These are phyloP conservation scores for Neurospora sp. DNA, from an alignment of 495 filamentous ascomycete species.

Conservation along the genomic window DNA sequence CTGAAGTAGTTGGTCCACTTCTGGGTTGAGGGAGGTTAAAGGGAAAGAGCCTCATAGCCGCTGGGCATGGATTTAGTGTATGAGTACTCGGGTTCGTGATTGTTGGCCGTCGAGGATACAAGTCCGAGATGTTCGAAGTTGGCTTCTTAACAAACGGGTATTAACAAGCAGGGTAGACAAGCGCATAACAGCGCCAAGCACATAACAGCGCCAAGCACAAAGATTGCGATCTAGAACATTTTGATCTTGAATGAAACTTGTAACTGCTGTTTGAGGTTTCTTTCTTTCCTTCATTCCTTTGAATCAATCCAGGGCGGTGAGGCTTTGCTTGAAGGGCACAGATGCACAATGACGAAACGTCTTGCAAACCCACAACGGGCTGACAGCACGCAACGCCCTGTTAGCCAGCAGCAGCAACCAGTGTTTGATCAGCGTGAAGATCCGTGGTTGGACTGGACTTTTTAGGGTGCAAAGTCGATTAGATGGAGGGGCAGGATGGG, in stretches of 20 bases:
- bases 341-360: not conserved
- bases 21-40: not conserved
- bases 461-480: not conserved
- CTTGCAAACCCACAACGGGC: not conserved
- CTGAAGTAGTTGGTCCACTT: not conserved
- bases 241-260: not conserved
- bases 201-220: not conserved
- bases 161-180: not conserved
- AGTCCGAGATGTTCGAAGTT: not conserved
- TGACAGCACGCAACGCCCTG: not conserved
- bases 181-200: not conserved
- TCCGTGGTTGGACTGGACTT: not conserved
- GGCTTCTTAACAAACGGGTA: not conserved
- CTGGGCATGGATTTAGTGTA: not conserved
- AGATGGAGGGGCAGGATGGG: not conserved
- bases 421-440: not conserved
- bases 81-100: not conserved
- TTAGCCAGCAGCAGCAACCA: not conserved
- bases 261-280: not conserved
- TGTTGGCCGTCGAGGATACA: not conserved
- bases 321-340: not conserved
- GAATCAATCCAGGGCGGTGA: not conserved
- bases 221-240: not conserved
- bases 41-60: not conserved
- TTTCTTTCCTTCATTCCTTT: not conserved